Conservation (phyloP, 805 yeast species). For the Lipomyces lipofer region DNA sequence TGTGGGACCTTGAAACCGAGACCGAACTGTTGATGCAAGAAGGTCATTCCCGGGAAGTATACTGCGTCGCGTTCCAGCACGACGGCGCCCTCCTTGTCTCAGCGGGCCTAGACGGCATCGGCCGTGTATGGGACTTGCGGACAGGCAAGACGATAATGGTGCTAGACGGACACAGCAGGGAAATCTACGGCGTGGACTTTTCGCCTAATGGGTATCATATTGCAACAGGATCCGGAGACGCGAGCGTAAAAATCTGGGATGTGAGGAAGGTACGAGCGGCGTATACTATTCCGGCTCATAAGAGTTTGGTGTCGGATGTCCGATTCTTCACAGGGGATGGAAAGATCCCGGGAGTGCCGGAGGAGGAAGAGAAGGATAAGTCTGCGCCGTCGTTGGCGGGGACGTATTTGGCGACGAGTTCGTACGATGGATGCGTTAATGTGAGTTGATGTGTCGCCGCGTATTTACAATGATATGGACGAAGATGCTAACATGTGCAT, state of each 20-base stretch:
- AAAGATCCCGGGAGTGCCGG: conserved; percentile 29
- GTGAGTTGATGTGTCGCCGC: conserved; percentile 8
- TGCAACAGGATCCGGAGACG: conserved; percentile 85
- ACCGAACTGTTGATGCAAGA: conserved; percentile 68
- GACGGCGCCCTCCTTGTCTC: conserved; percentile 78
- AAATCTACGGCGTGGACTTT: conserved; percentile 73
- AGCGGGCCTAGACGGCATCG: conserved; percentile 75
- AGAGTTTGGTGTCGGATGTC: conserved; percentile 66
- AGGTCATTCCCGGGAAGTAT: conserved; percentile 79
- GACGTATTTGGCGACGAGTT: conserved; percentile 55
- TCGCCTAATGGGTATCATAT: conserved; percentile 70
- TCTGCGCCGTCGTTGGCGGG: conserved; percentile 45
- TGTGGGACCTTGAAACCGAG: conserved; percentile 68
- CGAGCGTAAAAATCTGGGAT: conserved; percentile 83
- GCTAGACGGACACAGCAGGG: conserved; percentile 68
- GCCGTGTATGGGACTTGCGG: conserved; percentile 82
- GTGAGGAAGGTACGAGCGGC: conserved; percentile 52
- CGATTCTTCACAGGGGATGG: conserved; percentile 46
- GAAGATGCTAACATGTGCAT: not conserved
- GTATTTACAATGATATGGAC: not conserved
- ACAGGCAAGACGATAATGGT: conserved; percentile 64
- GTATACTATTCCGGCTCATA: conserved; percentile 70
- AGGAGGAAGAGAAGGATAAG: conserved; percentile 40
- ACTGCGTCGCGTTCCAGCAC: conserved; percentile 57
- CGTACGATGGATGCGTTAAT: conserved; percentile 71